Base-by-base conservation (phyloP, 345 rosid genomes). In the Geranium brycei region DNA sequence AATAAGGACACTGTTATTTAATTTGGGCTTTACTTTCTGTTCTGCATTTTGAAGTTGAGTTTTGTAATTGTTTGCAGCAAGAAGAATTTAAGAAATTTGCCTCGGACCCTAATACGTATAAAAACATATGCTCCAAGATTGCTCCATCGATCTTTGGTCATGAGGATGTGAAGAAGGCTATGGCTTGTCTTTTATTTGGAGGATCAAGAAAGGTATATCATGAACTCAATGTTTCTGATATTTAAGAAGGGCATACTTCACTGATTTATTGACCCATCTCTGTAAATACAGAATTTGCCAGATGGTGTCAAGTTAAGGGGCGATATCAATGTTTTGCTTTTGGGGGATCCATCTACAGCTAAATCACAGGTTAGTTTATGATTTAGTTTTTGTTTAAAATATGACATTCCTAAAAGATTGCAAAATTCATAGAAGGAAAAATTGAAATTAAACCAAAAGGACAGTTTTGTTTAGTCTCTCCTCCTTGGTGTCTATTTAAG, bases 301-400 rank as follows among this genome's bases (percentile, higher is more conserved):
- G 97, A 90, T 74, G 97, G 97, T 58, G 99, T 90, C 60, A 90
- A 79, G 74, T 83, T 93, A 68, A 80, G 99, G 77, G 99, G 99
- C 66, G 96, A 93, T 77, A 86, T 93, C 68, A 93, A 90, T 73
- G 95, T 93, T 68, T 71, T 93, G 85, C 90, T 88, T 75, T 72
- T 90, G 64, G 97, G 99, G 51, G 99, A 93, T 70, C 96, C 99
- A 59, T 93, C 99, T 53, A 93, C 99, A 57, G 96, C 97, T 60
- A 93, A 93, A 73, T 93, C 99, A 63, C 99, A 93, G 91, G 97
- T 88, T 63, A 61, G 65, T 64, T 60, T 51, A 19, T 59, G 17
- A 35, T 59, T 35, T 47, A 17, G 61, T 30, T 2, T 63, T 31
- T 5, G 17, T 23, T 58, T 15, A 41, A 0, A 2, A 13, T 47